Conservation (phyloP, 192 early-diverging fungal genomes). For the Entophlyctis luteolus region DNA sequence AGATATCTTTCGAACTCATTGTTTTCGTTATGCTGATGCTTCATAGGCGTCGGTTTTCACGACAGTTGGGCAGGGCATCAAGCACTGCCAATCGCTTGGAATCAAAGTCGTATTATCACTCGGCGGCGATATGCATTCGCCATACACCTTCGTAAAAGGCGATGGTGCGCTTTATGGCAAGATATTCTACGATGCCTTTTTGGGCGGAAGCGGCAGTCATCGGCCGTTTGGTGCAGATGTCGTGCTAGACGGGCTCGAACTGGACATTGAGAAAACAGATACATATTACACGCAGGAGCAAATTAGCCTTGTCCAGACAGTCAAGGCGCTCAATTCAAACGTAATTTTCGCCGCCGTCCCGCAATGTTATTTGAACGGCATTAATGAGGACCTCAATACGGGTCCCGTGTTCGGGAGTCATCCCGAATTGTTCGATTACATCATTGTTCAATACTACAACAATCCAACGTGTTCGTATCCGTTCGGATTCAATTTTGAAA, state of each 20-base stretch:
- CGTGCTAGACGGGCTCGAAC: constrained; percentile 18
- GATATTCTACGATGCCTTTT: constrained; percentile 7
- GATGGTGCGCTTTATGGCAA: constrained; percentile 13
- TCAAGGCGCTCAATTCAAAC: background rate
- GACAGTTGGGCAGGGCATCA: constrained; percentile 5
- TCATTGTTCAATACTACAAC: constrained; percentile 26
- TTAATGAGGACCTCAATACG: background rate
- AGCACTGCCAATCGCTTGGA: constrained; percentile 16
- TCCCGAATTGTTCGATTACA: constrained; percentile 7
- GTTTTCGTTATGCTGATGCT: background rate
- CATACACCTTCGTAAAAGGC: constrained; percentile 5
- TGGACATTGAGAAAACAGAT: constrained; percentile 19
- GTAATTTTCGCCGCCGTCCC: constrained; percentile 2
- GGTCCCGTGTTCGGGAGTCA: background rate
- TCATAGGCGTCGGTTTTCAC: background rate
- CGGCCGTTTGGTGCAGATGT: constrained; percentile 13
- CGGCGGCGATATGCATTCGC: constrained; percentile 16
- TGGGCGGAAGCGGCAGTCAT: background rate
- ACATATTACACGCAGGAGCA: background rate
- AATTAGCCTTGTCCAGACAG: background rate
- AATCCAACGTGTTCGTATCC: constrained; percentile 18
- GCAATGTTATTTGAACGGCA: constrained; percentile 23
- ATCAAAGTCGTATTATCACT: constrained; percentile 19
- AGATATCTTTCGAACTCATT: background rate
- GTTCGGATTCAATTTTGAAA: constrained; percentile 20